phyloP scores from a whole-genome alignment of 352 stramenopile species.

The Pythium monospermum region DNA sequence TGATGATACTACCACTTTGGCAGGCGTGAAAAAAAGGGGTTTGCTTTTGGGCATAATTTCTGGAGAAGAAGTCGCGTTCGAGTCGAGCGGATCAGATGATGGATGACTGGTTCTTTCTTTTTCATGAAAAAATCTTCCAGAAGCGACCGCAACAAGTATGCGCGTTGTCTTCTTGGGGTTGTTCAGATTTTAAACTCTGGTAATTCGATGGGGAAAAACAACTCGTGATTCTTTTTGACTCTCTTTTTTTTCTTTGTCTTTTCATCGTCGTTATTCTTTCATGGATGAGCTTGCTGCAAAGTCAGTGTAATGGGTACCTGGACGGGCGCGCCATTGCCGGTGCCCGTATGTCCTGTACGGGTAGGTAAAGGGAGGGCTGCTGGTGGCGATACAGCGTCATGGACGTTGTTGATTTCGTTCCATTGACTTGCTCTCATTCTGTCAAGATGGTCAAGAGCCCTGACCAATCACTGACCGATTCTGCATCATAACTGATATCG shows the following conservation, averaged over 20 bases:
- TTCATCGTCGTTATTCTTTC: conserved; percentile 3
- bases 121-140: conserved; percentile 2
- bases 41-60: conserved; percentile 17
- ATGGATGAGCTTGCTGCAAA: no score
- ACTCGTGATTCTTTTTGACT: not conserved
- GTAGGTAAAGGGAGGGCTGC: no score
- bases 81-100: conserved; percentile 1
- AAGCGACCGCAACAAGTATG: conserved; percentile 6
- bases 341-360: no score
- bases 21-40: conserved; percentile 18
- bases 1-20: conserved; percentile 1
- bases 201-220: conserved; percentile 30
- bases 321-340: no score
- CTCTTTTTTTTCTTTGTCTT: not conserved
- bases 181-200: conserved; percentile 26
- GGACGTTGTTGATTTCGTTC: no score
- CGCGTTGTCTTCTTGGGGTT: conserved; percentile 34
- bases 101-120: conserved; percentile 11
- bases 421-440: no score
- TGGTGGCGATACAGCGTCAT: no score
- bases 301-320: no score
- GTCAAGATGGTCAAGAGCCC: no score
- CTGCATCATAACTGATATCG: conserved; percentile 11
- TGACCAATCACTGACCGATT: conserved; percentile 2
- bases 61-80: conserved; percentile 7